Evolutionary conservation across 1,284 basidiomycete genomes (phyloP).

Genomic region (Tilletia caries): DNA sequence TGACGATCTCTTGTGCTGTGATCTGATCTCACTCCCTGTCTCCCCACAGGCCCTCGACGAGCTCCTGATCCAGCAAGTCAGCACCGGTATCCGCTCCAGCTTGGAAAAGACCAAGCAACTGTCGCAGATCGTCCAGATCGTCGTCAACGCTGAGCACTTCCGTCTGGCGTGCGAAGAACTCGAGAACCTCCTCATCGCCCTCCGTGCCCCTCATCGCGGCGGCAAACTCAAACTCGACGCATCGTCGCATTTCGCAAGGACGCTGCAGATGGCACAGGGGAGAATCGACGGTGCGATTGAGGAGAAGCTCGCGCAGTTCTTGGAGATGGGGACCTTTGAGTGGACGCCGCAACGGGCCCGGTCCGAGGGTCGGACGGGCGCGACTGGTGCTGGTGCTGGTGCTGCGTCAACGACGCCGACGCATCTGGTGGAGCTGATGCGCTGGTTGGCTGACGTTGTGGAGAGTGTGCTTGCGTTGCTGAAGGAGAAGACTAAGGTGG

Average conservation of each 20-base stretch:
- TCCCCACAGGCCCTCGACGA: slow-evolving; percentile 73
- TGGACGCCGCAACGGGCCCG: slow-evolving; percentile 67
- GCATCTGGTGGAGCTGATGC: slow-evolving; percentile 90
- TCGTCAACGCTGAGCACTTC: slow-evolving; percentile 90
- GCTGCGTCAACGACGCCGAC: slow-evolving; percentile 65
- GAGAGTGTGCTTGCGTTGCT: slow-evolving; percentile 81
- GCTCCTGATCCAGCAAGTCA: slow-evolving; percentile 76
- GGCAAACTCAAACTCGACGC: slow-evolving; percentile 72
- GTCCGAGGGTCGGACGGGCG: neutral
- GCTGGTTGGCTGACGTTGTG: slow-evolving; percentile 93
- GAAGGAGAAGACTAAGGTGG: slow-evolving; percentile 73
- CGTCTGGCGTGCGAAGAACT: slow-evolving; percentile 79
- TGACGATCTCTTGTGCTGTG: neutral
- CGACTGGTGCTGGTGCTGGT: neutral
- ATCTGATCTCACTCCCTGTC: neutral
- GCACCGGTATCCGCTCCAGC: slow-evolving; percentile 70
- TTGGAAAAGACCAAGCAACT: slow-evolving; percentile 69
- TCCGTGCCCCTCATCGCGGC: slow-evolving; percentile 70
- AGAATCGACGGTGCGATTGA: slow-evolving; percentile 80
- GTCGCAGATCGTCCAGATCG: slow-evolving; percentile 90
- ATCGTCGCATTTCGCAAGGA: slow-evolving; percentile 66
- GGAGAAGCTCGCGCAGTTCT: slow-evolving; percentile 93
- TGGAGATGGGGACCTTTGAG: slow-evolving; percentile 88
- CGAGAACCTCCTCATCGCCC: slow-evolving; percentile 74
- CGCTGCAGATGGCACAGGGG: slow-evolving; percentile 68